These are phyloP conservation scores for Diaporthe aspalathi DNA, from an alignment of 2,329 filamentous ascomycete species.

Conservation along the genomic window DNA sequence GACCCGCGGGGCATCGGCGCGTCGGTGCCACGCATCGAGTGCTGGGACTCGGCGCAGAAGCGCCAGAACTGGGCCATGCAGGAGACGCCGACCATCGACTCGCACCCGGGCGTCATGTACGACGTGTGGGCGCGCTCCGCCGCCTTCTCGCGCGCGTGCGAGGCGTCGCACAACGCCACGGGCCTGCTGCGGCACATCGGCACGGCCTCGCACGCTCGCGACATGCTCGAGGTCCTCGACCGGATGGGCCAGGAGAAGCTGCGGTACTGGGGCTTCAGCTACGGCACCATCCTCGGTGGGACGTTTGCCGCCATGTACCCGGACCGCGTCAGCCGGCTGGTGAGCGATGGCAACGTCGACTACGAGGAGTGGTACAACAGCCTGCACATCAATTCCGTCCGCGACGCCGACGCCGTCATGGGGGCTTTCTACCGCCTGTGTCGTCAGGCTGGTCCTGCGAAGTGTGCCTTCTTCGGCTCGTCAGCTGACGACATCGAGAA, in stretches of 20 bases:
- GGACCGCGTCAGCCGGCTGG: constrained; percentile 60
- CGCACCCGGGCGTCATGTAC: constrained; percentile 58
- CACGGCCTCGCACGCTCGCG: constrained; percentile 58
- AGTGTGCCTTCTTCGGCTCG: constrained; percentile 57
- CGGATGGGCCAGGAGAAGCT: constrained; percentile 56
- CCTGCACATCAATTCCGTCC: constrained; percentile 58
- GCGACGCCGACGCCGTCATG: constrained; percentile 66
- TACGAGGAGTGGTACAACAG: constrained; percentile 66
- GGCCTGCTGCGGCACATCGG: constrained; percentile 55
- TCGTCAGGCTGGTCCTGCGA: constrained; percentile 60
- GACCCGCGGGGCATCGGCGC: constrained; percentile 64
- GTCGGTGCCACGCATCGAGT: constrained; percentile 62
- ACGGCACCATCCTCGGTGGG: constrained; percentile 64
- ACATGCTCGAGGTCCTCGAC: constrained; percentile 60
- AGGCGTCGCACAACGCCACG: constrained; percentile 50
- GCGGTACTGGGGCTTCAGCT: constrained; percentile 67
- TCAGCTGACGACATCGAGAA: constrained; percentile 53
- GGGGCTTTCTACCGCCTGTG: constrained; percentile 66
- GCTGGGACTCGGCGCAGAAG: constrained; percentile 59
- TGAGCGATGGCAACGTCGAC: constrained; percentile 64
- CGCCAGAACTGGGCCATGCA: constrained; percentile 57
- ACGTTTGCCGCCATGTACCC: constrained; percentile 65
- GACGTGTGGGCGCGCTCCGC: constrained; percentile 57
- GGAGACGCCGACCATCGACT: constrained; percentile 58
- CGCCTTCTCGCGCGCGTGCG: constrained; percentile 57